Evolutionary conservation across 2,329 filamentous ascomycete genomes (phyloP).

Genomic region (Botryotinia calthae): DNA sequence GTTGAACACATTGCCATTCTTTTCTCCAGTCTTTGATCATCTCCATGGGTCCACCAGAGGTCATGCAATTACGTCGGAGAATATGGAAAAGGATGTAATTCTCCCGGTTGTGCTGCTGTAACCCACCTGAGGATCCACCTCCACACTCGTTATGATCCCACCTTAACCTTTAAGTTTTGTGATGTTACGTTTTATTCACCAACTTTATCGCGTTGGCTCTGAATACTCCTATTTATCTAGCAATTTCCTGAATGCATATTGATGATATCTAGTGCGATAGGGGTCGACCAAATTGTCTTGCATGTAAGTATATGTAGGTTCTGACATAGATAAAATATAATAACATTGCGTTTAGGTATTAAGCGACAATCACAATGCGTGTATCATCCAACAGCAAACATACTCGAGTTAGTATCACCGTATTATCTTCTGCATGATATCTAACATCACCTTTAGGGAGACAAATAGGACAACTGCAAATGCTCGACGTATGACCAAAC

Average conservation of each 20-base stretch:
- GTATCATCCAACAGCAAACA: conserved; percentile 73
- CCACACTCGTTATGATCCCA: neutral
- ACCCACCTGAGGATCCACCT: neutral
- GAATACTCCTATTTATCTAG: neutral
- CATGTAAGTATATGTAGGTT: conserved; percentile 49
- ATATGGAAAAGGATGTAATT: neutral
- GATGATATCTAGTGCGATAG: conserved; percentile 62
- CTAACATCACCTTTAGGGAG: conserved; percentile 45
- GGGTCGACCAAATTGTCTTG: conserved; percentile 65
- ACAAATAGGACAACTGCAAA: conserved; percentile 54
- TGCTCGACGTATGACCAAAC: conserved; percentile 55
- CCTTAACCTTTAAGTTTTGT: too few species aligned
- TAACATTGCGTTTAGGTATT: conserved; percentile 52
- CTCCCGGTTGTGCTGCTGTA: neutral
- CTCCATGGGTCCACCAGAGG: neutral
- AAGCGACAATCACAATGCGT: conserved; percentile 74
- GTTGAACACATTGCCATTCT: neutral
- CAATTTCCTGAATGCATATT: neutral
- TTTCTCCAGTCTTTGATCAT: neutral
- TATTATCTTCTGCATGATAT: neutral
- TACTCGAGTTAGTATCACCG: conserved; percentile 63
- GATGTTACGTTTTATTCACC: neutral
- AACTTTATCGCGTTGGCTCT: neutral
- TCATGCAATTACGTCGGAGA: neutral
- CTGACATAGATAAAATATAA: conserved; percentile 16